phyloP scores from a whole-genome alignment of 139 green algal species.

The Chlorella sp. region DNA sequence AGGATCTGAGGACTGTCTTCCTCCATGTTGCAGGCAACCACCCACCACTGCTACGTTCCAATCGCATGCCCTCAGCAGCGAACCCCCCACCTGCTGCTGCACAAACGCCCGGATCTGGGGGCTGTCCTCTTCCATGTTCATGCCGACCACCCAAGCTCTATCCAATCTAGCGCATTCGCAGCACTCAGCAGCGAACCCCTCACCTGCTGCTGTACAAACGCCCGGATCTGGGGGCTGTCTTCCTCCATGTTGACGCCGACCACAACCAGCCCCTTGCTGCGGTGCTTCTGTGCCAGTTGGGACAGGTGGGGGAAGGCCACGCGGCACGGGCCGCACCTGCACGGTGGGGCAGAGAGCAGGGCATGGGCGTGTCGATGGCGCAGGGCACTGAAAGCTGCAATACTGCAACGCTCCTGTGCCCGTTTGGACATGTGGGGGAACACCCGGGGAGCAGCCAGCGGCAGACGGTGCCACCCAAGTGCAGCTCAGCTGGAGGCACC shows the following conservation, averaged over 20 bases:
- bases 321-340: constrained; percentile 50
- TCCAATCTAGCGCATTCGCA: no score
- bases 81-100: no score
- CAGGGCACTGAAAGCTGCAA: not conserved
- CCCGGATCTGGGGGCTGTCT: not conserved
- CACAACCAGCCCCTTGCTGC: constrained; percentile 30
- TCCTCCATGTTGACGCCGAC: constrained; percentile 45
- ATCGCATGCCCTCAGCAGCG: no score
- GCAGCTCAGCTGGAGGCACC: not conserved
- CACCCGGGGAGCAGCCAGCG: not conserved
- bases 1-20: no score
- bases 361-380: no score
- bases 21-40: no score
- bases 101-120: not conserved
- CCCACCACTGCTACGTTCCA: no score
- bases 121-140: not conserved
- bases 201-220: constrained; percentile 39
- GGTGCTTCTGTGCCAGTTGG: constrained; percentile 33
- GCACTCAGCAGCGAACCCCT: no score
- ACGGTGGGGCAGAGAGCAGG: no score
- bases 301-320: constrained; percentile 48
- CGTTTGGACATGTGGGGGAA: not conserved
- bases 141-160: no score
- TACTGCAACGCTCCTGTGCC: not conserved
- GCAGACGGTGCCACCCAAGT: not conserved